phyloP scores from a whole-genome alignment of 805 yeast genomes.

The Isabelozyma heimii region DNA sequence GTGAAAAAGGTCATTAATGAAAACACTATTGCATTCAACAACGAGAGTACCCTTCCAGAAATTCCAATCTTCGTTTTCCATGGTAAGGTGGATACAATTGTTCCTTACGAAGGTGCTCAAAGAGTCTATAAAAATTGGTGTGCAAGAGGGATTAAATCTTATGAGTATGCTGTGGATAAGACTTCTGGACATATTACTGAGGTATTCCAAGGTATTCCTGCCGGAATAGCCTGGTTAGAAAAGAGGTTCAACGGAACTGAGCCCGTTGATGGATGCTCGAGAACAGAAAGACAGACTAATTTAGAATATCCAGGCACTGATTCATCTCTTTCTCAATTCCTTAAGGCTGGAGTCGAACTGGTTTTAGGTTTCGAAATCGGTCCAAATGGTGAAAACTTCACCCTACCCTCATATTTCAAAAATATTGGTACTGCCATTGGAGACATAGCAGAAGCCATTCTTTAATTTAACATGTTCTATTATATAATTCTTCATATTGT shows the following conservation, averaged over 20 bases:
- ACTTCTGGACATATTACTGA: constrained; percentile 21
- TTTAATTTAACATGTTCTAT: no score
- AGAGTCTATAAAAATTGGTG: constrained; percentile 22
- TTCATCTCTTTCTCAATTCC: constrained; percentile 10
- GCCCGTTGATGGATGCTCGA: constrained; percentile 14
- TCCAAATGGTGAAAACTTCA: constrained; percentile 1
- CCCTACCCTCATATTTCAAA: background rate
- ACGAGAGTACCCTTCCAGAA: constrained; percentile 13
- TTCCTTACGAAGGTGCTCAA: constrained; percentile 15
- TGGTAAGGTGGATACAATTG: constrained; percentile 17
- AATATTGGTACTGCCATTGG: background rate
- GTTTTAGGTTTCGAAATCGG: background rate
- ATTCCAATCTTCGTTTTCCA: constrained; percentile 24
- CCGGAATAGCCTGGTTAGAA: constrained; percentile 17
- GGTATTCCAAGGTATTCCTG: constrained; percentile 8
- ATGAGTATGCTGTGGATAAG: constrained; percentile 18
- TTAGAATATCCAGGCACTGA: constrained; percentile 8
- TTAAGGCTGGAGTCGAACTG: background rate
- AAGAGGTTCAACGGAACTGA: constrained; percentile 14
- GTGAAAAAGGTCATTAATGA: constrained; percentile 12
- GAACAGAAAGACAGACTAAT: constrained; percentile 7
- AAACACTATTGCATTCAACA: constrained; percentile 19
- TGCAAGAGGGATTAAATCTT: constrained; percentile 18
- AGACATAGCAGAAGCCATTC: background rate
- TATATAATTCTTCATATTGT: no score